Conservation (phyloP, 257 asterid species). For the Thymus mandschuricus region DNA sequence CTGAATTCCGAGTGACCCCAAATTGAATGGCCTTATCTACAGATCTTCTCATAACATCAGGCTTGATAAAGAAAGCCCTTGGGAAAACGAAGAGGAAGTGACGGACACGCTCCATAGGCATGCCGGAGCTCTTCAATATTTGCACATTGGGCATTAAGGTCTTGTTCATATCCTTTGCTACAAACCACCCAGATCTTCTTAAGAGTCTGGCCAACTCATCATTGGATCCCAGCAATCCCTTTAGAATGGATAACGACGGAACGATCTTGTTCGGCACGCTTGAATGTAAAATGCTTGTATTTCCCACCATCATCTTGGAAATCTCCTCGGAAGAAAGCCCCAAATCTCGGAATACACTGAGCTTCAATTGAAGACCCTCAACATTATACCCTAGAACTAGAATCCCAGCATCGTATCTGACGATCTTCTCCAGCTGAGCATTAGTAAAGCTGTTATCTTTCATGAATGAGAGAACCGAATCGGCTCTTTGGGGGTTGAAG, state of each 20-base stretch:
- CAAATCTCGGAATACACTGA: neutral
- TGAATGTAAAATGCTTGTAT: slow-evolving; percentile 24
- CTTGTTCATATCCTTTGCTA: neutral
- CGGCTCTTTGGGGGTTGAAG: neutral
- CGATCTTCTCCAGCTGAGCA: slow-evolving; percentile 4
- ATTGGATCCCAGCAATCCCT: slow-evolving; percentile 40
- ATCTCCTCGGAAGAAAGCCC: slow-evolving; percentile 8
- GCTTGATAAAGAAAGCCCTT: neutral
- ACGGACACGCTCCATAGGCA: neutral
- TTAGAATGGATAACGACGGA: slow-evolving; percentile 38
- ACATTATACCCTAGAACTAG: neutral
- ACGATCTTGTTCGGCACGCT: slow-evolving; percentile 16
- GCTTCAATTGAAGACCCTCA: neutral
- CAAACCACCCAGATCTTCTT: slow-evolving; percentile 13
- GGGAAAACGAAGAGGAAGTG: neutral
- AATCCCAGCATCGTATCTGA: too few relatives aligned
- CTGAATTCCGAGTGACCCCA: slow-evolving; percentile 30
- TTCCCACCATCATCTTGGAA: neutral
- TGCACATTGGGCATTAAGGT: neutral
- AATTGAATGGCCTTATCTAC: slow-evolving; percentile 27
- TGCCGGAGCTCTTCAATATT: neutral
- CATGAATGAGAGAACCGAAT: slow-evolving; percentile 11
- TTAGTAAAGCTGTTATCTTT: slow-evolving; percentile 6
- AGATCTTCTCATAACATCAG: slow-evolving; percentile 22
- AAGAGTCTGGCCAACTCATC: slow-evolving; percentile 32